Conservation (phyloP, 768 basidiomycete genomes). For the Suillus weaverae region DNA sequence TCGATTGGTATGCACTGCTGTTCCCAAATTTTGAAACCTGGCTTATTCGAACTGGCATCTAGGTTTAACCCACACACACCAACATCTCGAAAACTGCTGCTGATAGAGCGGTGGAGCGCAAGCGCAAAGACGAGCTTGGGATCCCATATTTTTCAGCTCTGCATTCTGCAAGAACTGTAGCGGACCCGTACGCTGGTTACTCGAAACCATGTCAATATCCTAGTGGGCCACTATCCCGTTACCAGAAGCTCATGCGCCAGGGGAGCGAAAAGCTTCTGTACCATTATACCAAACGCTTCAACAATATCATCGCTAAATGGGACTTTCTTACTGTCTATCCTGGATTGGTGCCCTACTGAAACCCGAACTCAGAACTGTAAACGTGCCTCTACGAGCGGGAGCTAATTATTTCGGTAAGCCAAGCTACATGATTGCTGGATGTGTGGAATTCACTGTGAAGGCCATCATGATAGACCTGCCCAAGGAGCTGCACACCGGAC, state of each 20-base stretch:
- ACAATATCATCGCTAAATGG: conserved; percentile 49
- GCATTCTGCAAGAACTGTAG: conserved; percentile 8
- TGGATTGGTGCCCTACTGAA: background rate
- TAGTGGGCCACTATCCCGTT: conserved; percentile 42
- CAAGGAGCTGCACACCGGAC: conserved; percentile 36
- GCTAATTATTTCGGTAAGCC: conserved; percentile 53
- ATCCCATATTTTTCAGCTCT: conserved; percentile 51
- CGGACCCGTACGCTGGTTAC: conserved; percentile 45
- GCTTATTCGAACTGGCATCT: conserved; percentile 4
- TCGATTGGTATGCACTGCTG: conserved; percentile 57
- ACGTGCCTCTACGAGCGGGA: conserved; percentile 50
- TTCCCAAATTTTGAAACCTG: background rate
- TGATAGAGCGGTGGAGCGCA: conserved; percentile 34
- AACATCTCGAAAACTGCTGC: conserved; percentile 33
- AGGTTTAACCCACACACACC: conserved; percentile 65
- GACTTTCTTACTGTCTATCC: conserved; percentile 23
- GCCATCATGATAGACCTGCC: conserved; percentile 49
- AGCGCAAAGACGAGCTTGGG: conserved; percentile 36
- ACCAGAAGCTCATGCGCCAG: conserved; percentile 43
- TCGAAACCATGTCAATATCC: conserved; percentile 42
- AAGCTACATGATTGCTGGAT: background rate
- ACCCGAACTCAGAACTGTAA: conserved; percentile 14
- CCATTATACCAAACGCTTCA: conserved; percentile 56
- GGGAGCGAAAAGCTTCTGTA: conserved; percentile 40
- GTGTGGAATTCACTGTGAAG: background rate